These are phyloP conservation scores for Suillus bovinus DNA, from an alignment of 768 basidiomycete species.

Conservation along the genomic window DNA sequence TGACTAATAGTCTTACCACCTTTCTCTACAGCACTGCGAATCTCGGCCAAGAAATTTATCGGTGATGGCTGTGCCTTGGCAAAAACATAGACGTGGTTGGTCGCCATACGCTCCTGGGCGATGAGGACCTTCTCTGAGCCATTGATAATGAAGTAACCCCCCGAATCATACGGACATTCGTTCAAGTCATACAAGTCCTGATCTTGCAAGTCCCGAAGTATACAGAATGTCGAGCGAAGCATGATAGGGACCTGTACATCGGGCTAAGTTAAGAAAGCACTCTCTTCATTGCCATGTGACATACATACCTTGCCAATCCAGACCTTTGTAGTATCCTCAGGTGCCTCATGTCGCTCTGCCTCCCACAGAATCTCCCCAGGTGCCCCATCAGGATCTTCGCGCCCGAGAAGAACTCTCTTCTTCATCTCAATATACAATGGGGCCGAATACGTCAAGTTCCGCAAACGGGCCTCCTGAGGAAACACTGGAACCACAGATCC, in stretches of 20 bases:
- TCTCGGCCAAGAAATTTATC: constrained; percentile 94
- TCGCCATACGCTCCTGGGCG: constrained; percentile 99
- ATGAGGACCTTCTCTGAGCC: constrained; percentile 99
- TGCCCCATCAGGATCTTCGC: constrained; percentile 77
- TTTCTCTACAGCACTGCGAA: constrained; percentile 96
- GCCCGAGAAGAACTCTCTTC: constrained; percentile 78
- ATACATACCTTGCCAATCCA: constrained; percentile 89
- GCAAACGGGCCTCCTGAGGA: constrained; percentile 92
- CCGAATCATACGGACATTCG: constrained; percentile 98
- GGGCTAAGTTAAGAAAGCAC: constrained; percentile 16
- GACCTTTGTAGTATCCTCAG: constrained; percentile 76
- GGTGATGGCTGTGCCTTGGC: constrained; percentile 97
- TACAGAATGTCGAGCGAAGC: constrained; percentile 94
- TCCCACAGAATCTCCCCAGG: constrained; percentile 83
- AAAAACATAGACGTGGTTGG: constrained; percentile 99
- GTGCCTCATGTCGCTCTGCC: constrained; percentile 61
- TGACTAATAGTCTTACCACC: constrained; percentile 98
- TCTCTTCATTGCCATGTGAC: constrained; percentile 20
- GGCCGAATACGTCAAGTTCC: constrained; percentile 95
- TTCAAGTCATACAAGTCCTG: constrained; percentile 87
- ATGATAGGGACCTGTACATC: constrained; percentile 87
- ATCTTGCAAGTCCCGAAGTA: constrained; percentile 77
- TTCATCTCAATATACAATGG: constrained; percentile 95
- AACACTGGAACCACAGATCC: constrained; percentile 92
- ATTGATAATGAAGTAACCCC: constrained; percentile 99